Percentiles rank a stretch among this genome's conserved stretches.
These are phyloP conservation scores for Platanus orientalis DNA, from an alignment of 164 flowering plant species.

Conservation along the genomic window DNA sequence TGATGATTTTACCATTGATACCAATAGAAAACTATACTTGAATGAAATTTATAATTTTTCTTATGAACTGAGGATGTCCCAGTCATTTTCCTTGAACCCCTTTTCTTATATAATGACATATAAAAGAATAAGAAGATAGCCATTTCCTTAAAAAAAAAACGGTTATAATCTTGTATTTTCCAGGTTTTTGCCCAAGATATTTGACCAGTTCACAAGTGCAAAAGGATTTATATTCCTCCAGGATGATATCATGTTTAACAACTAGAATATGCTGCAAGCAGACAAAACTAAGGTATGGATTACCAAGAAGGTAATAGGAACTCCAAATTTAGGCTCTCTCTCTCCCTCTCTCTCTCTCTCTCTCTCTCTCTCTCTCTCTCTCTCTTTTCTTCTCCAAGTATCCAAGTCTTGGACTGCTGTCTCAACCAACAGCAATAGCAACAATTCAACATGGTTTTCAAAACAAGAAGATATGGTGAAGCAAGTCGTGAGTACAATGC, in stretches of 20 bases:
- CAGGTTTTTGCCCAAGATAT: constrained; percentile 75
- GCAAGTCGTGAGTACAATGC: constrained; percentile 67
- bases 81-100: too few species aligned
- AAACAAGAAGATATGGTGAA: constrained; percentile 73
- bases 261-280: constrained; percentile 94
- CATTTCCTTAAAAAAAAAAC: too few species aligned
- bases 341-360: background rate
- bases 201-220: constrained; percentile 64
- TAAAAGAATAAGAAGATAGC: too few species aligned
- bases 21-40: background rate
- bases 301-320: constrained; percentile 62
- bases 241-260: constrained; percentile 89
- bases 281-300: constrained; percentile 91
- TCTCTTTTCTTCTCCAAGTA: constrained; percentile 37
- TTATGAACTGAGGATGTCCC: too few species aligned
- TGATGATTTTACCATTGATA: too few species aligned
- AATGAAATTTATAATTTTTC: too few species aligned
- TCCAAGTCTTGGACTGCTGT: constrained; percentile 71
- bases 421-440: constrained; percentile 29
- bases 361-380: background rate
- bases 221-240: constrained; percentile 93
- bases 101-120: too few species aligned
- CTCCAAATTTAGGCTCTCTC: background rate
- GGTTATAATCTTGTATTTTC: too few species aligned
- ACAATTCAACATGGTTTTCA: constrained; percentile 56